Evolutionary conservation across 768 basidiomycete species (phyloP).

Genomic region (Boletus rubescentipes): DNA sequence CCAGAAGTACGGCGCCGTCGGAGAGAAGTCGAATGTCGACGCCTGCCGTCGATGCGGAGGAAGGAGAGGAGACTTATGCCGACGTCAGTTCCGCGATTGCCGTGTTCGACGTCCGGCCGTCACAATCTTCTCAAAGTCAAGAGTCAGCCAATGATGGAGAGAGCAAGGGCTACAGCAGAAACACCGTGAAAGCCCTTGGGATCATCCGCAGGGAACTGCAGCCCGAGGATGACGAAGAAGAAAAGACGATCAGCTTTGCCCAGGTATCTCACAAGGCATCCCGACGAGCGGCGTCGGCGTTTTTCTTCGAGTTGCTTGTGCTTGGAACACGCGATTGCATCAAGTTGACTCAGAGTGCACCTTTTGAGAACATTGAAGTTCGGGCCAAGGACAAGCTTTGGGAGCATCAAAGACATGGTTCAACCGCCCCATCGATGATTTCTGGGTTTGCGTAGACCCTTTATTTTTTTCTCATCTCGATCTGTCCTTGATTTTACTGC

Average conservation of each 20-base stretch:
- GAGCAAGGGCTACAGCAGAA: slow-evolving; percentile 80
- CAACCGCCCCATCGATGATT: slow-evolving; percentile 44
- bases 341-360: slow-evolving; percentile 65
- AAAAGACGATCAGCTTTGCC: slow-evolving; percentile 74
- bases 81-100: slow-evolving; percentile 76
- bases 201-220: slow-evolving; percentile 74
- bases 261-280: slow-evolving; percentile 82
- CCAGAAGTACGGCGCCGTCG: slow-evolving; percentile 52
- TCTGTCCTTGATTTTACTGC: slow-evolving; percentile 14
- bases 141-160: slow-evolving; percentile 49
- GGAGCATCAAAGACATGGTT: slow-evolving; percentile 59
- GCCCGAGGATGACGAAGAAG: slow-evolving; percentile 48
- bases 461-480: slow-evolving; percentile 3
- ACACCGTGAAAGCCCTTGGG: slow-evolving; percentile 80
- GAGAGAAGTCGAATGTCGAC: slow-evolving; percentile 66
- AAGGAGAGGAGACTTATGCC: slow-evolving; percentile 65
- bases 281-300: slow-evolving; percentile 87
- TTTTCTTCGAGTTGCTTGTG: slow-evolving; percentile 97
- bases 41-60: slow-evolving; percentile 59
- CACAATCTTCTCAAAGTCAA: slow-evolving; percentile 50
- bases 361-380: slow-evolving; percentile 88
- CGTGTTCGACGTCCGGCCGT: slow-evolving; percentile 69
- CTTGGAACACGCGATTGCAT: slow-evolving; percentile 92
- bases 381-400: slow-evolving; percentile 81
- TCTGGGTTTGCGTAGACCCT: slow-evolving; percentile 38